A percentile compares a stretch with the other conserved stretches of the same genome.
Conservation (phyloP, 768 basidiomycete genomes). For the Galerina marginata region DNA sequence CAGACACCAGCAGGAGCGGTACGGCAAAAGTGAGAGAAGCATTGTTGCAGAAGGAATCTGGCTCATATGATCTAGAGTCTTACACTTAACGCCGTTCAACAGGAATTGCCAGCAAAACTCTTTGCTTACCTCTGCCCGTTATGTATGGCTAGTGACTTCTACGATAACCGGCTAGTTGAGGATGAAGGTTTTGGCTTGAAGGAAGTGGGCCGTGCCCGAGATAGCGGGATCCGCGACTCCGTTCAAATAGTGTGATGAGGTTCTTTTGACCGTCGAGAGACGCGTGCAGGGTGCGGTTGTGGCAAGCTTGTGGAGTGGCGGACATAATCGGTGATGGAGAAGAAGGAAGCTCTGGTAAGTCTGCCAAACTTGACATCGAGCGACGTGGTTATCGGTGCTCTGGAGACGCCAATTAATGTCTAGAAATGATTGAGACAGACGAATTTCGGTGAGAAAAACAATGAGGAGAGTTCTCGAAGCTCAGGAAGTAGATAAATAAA, state of each 20-base stretch:
- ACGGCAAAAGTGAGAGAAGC: no score
- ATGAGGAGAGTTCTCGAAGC: not conserved
- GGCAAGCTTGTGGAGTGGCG: slow-evolving; percentile 9
- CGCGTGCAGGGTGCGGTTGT: not conserved
- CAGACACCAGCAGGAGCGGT: no score
- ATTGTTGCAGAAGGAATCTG: no score
- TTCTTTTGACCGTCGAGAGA: not conserved
- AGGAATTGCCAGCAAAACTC: no score
- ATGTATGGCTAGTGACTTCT: no score
- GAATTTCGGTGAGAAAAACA: not conserved
- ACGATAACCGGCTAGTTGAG: not conserved
- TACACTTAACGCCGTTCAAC: no score
- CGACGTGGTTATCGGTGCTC: not conserved
- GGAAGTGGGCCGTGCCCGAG: not conserved
- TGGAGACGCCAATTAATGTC: not conserved
- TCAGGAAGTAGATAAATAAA: not conserved
- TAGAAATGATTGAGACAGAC: not conserved
- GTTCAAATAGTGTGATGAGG: not conserved
- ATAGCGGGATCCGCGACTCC: not conserved
- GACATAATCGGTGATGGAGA: slow-evolving; percentile 24
- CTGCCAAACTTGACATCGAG: not conserved
- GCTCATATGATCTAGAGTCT: no score
- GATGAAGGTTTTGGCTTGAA: not conserved
- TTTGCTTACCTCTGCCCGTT: no score
- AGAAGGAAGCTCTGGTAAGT: slow-evolving; percentile 8